These are phyloP conservation scores for Solanum bulbocastanum DNA, from an alignment of 257 asterid genomes.

Conservation along the genomic window DNA sequence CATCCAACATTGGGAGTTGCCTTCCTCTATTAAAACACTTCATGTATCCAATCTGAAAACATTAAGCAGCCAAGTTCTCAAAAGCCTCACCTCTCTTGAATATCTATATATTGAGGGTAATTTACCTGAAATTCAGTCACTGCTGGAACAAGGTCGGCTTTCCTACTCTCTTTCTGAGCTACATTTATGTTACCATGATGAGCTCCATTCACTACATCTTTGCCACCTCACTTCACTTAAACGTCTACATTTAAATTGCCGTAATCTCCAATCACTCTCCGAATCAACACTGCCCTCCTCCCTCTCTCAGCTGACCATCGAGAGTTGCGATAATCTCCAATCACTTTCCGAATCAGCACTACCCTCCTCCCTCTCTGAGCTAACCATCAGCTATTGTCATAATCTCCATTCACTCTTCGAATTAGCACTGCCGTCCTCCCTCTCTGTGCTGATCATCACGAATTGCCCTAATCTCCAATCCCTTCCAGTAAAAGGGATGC, in stretches of 20 bases:
- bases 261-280: neutral
- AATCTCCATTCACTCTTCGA: neutral
- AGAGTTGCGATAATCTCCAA: rapidly evolving
- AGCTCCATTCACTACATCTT: neutral
- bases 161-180: neutral
- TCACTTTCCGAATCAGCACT: too few species aligned
- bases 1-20: neutral
- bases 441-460: rapidly evolving
- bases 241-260: too few species aligned
- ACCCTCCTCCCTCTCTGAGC: neutral
- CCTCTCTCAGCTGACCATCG: neutral
- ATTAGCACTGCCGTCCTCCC: neutral
- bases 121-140: too few species aligned
- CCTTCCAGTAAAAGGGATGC: neutral
- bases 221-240: neutral
- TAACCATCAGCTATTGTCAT: rapidly evolving
- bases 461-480: neutral
- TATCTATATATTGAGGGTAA: too few species aligned
- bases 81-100: neutral
- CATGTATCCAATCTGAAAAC: neutral
- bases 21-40: neutral
- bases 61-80: neutral
- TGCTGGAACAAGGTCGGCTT: too few species aligned
- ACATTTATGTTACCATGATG: rapidly evolving
- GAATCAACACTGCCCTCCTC: too few species aligned